Conservation (phyloP, 1,284 basidiomycete species). For the Ceratobasidium sp. region DNA sequence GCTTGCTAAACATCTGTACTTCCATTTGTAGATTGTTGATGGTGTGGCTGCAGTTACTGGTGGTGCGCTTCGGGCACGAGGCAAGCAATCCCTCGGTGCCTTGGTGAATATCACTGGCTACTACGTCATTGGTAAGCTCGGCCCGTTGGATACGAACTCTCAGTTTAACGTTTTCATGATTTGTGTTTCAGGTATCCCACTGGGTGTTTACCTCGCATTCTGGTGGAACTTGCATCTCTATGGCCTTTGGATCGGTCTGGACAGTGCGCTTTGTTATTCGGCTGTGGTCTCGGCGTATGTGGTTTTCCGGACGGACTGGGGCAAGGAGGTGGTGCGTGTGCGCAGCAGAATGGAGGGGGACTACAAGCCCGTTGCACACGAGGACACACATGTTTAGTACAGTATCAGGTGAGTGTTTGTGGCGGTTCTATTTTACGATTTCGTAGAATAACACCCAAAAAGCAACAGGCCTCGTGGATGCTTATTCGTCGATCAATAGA, state of each 20-base stretch:
- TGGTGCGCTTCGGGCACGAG: conserved; percentile 46
- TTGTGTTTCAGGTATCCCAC: conserved; percentile 45
- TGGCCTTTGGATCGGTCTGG: conserved; percentile 50
- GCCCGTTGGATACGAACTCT: too few relatives aligned
- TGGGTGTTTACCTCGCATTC: conserved; percentile 45
- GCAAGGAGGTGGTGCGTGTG: conserved; percentile 47
- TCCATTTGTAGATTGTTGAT: conserved; percentile 42
- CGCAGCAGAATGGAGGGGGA: conserved; percentile 43
- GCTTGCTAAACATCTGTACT: background rate
- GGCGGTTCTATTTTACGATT: background rate
- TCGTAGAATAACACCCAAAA: background rate
- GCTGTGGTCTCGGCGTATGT: conserved; percentile 42
- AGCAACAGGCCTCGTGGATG: background rate
- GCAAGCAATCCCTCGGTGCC: conserved; percentile 48
- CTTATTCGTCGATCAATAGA: background rate
- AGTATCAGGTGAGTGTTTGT: background rate
- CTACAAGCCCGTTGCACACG: conserved; percentile 1
- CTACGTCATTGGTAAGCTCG: conserved; percentile 47
- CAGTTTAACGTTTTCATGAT: background rate
- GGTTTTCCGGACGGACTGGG: conserved; percentile 48
- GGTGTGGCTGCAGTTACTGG: conserved; percentile 45
- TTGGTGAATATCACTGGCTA: conserved; percentile 49
- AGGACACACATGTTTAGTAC: background rate
- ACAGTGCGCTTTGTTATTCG: conserved; percentile 43
- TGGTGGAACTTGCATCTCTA: conserved; percentile 46